Evolutionary conservation across 1,284 basidiomycete genomes (phyloP).

Genomic region (Moniliella sp.): DNA sequence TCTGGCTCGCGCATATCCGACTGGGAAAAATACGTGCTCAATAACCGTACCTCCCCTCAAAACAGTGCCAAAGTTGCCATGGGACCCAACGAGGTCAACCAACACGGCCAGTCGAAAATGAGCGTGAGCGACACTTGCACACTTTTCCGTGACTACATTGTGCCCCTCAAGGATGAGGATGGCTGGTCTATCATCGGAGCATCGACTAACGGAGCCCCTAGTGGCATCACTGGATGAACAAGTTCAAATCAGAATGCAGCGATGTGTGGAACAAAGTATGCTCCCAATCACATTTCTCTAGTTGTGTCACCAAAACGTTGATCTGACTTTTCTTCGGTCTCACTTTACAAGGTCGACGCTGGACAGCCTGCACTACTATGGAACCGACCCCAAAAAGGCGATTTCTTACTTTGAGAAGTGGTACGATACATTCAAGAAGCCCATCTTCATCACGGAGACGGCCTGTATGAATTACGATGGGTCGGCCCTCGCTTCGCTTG

Average conservation of each 20-base stretch:
- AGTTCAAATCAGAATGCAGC: not conserved
- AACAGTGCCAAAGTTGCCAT: not conserved
- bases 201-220: not conserved
- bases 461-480: not conserved
- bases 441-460: not conserved
- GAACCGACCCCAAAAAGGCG: not conserved
- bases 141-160: not conserved
- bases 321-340: no score
- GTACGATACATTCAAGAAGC: not conserved
- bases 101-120: not conserved
- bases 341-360: no score
- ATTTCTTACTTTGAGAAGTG: not conserved
- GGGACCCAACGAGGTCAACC: not conserved
- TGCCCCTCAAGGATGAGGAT: not conserved
- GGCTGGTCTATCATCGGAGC: not conserved
- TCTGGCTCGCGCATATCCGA: not conserved
- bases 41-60: not conserved
- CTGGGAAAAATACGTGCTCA: not conserved
- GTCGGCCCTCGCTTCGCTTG: not conserved
- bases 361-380: not conserved
- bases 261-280: not conserved
- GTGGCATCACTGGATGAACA: not conserved
- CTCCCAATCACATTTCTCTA: no score
- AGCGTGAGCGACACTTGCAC: not conserved
- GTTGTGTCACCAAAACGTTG: no score